Evolutionary conservation across 106 monocot genomes (phyloP), one percentile per base, ranked within the genome.

Genomic region (Dioscorea zingiberensis): DNA sequence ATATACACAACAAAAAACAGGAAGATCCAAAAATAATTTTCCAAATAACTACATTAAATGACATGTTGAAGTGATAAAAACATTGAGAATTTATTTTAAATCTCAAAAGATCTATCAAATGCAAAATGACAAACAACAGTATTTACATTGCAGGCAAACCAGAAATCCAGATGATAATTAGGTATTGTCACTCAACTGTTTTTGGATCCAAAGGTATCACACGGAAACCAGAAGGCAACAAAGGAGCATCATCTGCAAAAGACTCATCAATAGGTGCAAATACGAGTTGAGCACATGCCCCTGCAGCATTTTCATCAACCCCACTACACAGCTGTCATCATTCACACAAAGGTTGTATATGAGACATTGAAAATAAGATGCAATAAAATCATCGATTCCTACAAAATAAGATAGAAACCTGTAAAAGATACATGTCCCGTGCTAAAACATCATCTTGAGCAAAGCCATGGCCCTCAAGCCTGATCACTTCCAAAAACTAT

Each of bases 261-360:
- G 89, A 86, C 63, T 86, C 92, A 53, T 98, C 97, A 28, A 89
- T 91, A 21, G 92, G 92, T 1, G 97, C 92, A 83, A 98, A 98
- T 8, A 93, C 85, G 54, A 98, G 86, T 62, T 98, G 92, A 3
- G 92, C 86, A 68, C 88, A 98, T 24, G 81, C 74, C 27, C 86
- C 82, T 48, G 69, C 68, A 3, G 80, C 78, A 77, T 76, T 81
- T 60, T 93, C 97, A 72, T 93, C 97, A 49, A 98, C 65, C 21
- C 97, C 97, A 71, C 83, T 86, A 49, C 97, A 92, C 3, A 92
- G 56, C 97, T 98, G 88, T 58, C 21, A 71, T 15, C 0, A 59
- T 32, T 60, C 0, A 2, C 23, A 21, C 64, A 25, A 13, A 55
- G n/a, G n/a, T n/a, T n/a, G n/a, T n/a, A n/a, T n/a, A n/a, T n/a